Percentiles rank a stretch among this genome's conserved stretches.
Conservation (phyloP, 768 basidiomycete genomes). For the Hericium alpestre region DNA sequence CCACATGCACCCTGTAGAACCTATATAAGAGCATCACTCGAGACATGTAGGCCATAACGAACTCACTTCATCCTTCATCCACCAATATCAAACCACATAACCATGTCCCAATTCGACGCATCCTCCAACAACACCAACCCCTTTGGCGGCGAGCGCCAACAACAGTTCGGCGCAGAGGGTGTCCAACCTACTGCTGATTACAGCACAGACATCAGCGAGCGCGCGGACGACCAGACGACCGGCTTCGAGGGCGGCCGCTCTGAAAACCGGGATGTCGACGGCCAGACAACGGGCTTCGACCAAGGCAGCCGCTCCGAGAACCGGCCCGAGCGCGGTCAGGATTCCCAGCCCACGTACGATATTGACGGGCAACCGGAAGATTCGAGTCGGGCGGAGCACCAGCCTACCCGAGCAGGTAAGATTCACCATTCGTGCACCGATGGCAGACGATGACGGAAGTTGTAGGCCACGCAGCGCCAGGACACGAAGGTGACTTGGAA, state of each 20-base stretch:
- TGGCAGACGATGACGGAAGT: slow-evolving; percentile 3
- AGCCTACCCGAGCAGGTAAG: background rate
- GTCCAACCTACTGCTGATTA: slow-evolving; percentile 26
- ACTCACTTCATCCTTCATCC: background rate
- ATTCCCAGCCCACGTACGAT: background rate
- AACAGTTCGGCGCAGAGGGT: slow-evolving; percentile 33
- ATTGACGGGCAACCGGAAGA: too few relatives aligned
- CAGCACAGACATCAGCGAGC: slow-evolving; percentile 28
- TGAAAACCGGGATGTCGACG: too few relatives aligned
- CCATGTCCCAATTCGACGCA: background rate
- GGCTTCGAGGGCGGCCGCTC: too few relatives aligned
- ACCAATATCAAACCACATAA: background rate
- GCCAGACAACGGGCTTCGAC: slow-evolving; percentile 6
- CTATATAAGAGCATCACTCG: background rate
- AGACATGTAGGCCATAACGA: background rate
- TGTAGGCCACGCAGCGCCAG: too few relatives aligned
- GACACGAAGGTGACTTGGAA: slow-evolving; percentile 17
- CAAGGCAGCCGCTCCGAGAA: background rate
- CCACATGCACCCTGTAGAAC: background rate
- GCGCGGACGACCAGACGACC: slow-evolving; percentile 7
- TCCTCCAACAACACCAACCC: background rate
- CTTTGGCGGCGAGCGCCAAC: slow-evolving; percentile 18
- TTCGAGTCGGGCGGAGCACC: background rate
- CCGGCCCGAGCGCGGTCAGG: background rate
- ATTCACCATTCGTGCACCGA: slow-evolving; percentile 25